A percentile compares a stretch with the other conserved stretches of the same genome.
These are phyloP conservation scores for Phanerochaete sordida DNA, from an alignment of 768 basidiomycete species.

Conservation along the genomic window DNA sequence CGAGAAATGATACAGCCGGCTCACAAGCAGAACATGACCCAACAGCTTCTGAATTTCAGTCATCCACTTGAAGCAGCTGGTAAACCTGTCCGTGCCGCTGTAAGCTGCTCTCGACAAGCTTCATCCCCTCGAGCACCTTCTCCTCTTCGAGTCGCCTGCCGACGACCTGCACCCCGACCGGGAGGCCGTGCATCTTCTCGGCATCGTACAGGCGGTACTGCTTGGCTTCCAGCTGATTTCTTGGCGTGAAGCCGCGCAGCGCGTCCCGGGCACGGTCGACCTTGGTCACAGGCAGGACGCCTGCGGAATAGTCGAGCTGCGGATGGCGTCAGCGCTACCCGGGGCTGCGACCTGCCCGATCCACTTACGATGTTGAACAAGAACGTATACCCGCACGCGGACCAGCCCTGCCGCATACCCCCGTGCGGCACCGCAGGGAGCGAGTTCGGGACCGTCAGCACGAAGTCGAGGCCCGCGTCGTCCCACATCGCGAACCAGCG, in stretches of 20 bases:
- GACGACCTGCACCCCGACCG: slow-evolving; percentile 42
- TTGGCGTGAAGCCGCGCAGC: slow-evolving; percentile 25
- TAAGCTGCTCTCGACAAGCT: slow-evolving; percentile 32
- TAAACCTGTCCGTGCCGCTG: slow-evolving; percentile 18
- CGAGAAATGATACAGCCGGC: too few species aligned
- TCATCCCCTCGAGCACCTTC: slow-evolving; percentile 44
- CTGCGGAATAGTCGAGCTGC: slow-evolving; percentile 45
- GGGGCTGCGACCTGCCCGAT: background rate
- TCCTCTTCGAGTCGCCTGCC: slow-evolving; percentile 46
- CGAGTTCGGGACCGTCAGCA: slow-evolving; percentile 37
- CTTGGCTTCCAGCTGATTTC: slow-evolving; percentile 34
- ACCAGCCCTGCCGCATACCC: slow-evolving; percentile 29
- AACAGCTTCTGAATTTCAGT: too few species aligned
- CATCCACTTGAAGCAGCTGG: slow-evolving; percentile 14
- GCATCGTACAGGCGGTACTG: slow-evolving; percentile 41
- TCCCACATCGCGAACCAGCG: slow-evolving; percentile 24
- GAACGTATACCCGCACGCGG: slow-evolving; percentile 32
- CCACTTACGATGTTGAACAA: slow-evolving; percentile 42
- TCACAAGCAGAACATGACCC: too few species aligned
- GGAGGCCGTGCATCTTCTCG: slow-evolving; percentile 40
- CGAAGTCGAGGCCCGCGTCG: slow-evolving; percentile 31
- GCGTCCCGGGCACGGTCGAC: slow-evolving; percentile 35
- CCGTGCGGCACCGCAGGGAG: slow-evolving; percentile 36
- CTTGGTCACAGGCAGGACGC: slow-evolving; percentile 43
- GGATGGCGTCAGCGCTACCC: background rate